phyloP scores from a whole-genome alignment of 495 filamentous ascomycete genomes.

The Neurospora hispaniola region DNA sequence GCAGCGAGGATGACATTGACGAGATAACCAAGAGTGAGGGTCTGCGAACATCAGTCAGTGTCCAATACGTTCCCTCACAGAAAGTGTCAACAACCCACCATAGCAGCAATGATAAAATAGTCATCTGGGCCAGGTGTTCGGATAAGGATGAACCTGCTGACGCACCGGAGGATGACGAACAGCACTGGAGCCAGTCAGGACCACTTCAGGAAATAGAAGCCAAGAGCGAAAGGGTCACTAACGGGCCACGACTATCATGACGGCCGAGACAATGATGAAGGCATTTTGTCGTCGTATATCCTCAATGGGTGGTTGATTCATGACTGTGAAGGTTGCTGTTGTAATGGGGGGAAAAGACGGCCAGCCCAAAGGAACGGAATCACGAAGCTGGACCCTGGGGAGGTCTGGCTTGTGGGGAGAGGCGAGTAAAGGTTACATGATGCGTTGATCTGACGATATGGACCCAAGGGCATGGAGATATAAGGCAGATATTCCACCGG shows the following conservation, averaged over 20 bases:
- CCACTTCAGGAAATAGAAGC: not conserved
- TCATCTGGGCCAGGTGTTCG: slow-evolving; percentile 24
- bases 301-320: not conserved
- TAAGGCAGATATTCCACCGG: not conserved
- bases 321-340: not conserved
- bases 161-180: slow-evolving; percentile 14
- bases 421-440: not conserved
- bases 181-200: slow-evolving; percentile 11
- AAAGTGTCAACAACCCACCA: slow-evolving; percentile 10
- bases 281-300: slow-evolving; percentile 3
- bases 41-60: slow-evolving; percentile 4
- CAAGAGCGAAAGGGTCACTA: not conserved
- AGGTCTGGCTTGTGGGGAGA: not conserved
- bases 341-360: not conserved
- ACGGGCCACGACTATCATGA: slow-evolving; percentile 11
- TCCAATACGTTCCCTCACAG: not conserved
- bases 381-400: not conserved
- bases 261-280: slow-evolving; percentile 6
- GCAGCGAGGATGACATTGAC: slow-evolving; percentile 19
- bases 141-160: slow-evolving; percentile 20
- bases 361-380: not conserved
- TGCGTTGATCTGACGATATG: not conserved
- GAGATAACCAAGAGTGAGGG: slow-evolving; percentile 25
- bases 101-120: slow-evolving; percentile 22
- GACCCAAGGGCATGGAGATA: not conserved